Conservation (phyloP, 768 basidiomycete species). For the Asterophora parasitica region DNA sequence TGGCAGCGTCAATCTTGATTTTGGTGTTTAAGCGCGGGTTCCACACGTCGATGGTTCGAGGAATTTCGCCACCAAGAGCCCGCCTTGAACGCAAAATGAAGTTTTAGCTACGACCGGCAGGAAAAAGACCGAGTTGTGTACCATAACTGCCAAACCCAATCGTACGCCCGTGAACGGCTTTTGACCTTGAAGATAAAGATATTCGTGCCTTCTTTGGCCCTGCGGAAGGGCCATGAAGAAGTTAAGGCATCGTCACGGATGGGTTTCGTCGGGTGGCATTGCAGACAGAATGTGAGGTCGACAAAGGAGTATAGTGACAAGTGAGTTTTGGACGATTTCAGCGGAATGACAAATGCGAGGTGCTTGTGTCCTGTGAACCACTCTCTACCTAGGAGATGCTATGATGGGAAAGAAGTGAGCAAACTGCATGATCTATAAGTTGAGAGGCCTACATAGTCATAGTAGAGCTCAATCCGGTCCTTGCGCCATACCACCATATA, state of each 20-base stretch:
- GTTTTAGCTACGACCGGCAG: slow-evolving; percentile 1
- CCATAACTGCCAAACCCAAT: slow-evolving; percentile 93
- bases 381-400: slow-evolving; percentile 66
- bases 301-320: slow-evolving; percentile 86
- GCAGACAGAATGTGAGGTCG: slow-evolving; percentile 78
- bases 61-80: slow-evolving; percentile 67
- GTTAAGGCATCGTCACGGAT: slow-evolving; percentile 33
- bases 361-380: slow-evolving; percentile 68
- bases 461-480: slow-evolving; percentile 76
- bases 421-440: neutral
- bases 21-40: slow-evolving; percentile 64
- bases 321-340: slow-evolving; percentile 54
- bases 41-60: slow-evolving; percentile 61
- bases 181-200: slow-evolving; percentile 85
- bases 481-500: slow-evolving; percentile 84
- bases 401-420: slow-evolving; percentile 11
- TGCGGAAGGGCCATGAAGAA: slow-evolving; percentile 45
- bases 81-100: slow-evolving; percentile 41
- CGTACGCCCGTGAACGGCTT: slow-evolving; percentile 70
- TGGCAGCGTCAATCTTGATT: slow-evolving; percentile 68
- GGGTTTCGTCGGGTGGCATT: slow-evolving; percentile 53
- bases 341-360: slow-evolving; percentile 74
- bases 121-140: slow-evolving; percentile 20
- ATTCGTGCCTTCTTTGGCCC: slow-evolving; percentile 63
- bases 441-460: slow-evolving; percentile 63